phyloP scores from a whole-genome alignment of 345 rosid genomes.

The Populus ilicifolia region DNA sequence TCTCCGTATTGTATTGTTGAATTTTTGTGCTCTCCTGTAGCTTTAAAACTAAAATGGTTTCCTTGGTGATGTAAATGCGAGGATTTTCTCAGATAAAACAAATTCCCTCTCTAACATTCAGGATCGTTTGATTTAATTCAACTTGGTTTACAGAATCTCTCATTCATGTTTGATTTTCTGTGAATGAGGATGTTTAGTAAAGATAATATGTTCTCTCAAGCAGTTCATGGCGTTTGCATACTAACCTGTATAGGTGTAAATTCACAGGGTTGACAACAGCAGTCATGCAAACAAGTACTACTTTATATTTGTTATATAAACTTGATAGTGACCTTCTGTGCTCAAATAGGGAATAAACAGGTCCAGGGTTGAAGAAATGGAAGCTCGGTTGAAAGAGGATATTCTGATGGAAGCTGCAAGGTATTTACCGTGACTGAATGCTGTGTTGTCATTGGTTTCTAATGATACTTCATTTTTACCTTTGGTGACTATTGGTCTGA shows the following conservation, averaged over 20 bases:
- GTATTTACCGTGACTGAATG: slow-evolving; percentile 30
- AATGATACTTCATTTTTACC: background rate
- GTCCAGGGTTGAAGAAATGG: slow-evolving; percentile 92
- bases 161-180: background rate
- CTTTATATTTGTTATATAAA: background rate
- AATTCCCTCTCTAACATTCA: background rate
- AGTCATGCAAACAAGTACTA: background rate
- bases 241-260: background rate
- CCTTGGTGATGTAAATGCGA: background rate
- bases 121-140: background rate
- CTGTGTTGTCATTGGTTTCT: background rate
- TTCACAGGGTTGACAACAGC: background rate
- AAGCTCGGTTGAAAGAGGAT: slow-evolving; percentile 85
- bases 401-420: slow-evolving; percentile 86
- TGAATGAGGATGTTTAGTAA: background rate
- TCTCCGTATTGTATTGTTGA: background rate
- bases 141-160: background rate
- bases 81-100: background rate
- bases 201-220: background rate
- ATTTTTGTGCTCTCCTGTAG: background rate
- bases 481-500: slow-evolving; percentile 10
- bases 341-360: slow-evolving; percentile 78
- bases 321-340: slow-evolving; percentile 11
- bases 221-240: background rate
- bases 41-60: background rate